Conservation (phyloP, 768 basidiomycete species). For the Amanita jacksonii region DNA sequence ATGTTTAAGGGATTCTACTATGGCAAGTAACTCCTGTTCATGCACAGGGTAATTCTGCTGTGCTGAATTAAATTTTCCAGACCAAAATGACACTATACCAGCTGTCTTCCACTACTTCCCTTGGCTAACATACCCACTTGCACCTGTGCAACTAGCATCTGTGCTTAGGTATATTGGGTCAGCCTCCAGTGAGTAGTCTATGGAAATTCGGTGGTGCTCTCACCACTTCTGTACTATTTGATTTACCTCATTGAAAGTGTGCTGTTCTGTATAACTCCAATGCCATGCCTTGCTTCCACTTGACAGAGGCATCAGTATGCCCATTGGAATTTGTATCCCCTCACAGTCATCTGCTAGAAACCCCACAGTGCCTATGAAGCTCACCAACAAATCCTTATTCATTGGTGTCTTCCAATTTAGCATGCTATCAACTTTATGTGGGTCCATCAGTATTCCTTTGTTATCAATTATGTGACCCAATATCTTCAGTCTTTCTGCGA, state of each 20-base stretch:
- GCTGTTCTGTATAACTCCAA: conserved; percentile 17
- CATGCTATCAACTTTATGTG: conserved; percentile 27
- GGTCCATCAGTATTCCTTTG: conserved; percentile 28
- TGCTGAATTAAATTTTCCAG: conserved; percentile 22
- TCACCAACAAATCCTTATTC: conserved; percentile 18
- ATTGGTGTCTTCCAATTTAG: conserved; percentile 20
- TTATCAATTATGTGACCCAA: conserved; percentile 26
- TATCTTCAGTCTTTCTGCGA: conserved; percentile 19
- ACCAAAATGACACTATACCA: conserved; percentile 26
- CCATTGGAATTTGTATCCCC: conserved; percentile 22
- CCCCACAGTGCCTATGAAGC: conserved; percentile 28
- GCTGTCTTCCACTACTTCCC: conserved; percentile 20
- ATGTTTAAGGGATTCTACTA: conserved; percentile 25
- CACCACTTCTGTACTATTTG: conserved; percentile 7
- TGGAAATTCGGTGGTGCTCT: conserved; percentile 13
- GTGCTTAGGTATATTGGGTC: conserved; percentile 21
- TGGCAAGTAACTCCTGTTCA: conserved; percentile 29
- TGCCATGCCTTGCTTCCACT: conserved; percentile 15
- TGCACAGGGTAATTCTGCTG: conserved; percentile 29
- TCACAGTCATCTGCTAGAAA: conserved; percentile 21
- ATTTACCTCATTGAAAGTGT: conserved; percentile 30
- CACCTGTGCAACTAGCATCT: conserved; percentile 22
- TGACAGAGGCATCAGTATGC: conserved; percentile 14
- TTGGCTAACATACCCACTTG: conserved; percentile 19
- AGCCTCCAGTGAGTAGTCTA: conserved; percentile 13